Base-by-base conservation (phyloP, 148 eudicot genomes). In the Bassia scoparia region DNA sequence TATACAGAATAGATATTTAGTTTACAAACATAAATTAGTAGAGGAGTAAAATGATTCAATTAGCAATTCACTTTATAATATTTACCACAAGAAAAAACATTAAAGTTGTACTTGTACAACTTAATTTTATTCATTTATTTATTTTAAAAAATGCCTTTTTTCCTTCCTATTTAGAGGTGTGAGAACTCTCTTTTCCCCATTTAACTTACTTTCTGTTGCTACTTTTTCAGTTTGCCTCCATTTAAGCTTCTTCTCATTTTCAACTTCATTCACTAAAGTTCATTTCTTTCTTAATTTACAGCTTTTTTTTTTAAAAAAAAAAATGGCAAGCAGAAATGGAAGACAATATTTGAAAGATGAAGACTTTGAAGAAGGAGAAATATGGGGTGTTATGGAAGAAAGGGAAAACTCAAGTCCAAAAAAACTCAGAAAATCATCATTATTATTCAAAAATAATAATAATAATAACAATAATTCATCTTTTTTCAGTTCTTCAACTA, bases 331-430 rank as follows among this genome's bases (percentile, higher is more conserved):
- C 17, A 78, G 66, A 49, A 38, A 74, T 85, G 86, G 69, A 29
- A 83, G 77, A 54, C 70, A 77, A 56, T 60, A 72, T 80, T 26
- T 67, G 63, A 77, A 79, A 77, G 83, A 81, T 76, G 87, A 78
- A 83, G 97, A 91, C 18, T 80, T 87, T 80, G 80, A 86, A 29
- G 97, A 89, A 85, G 88, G 63, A 61, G 91, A 91, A 27, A 80
- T 89, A 3, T 89, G 97, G 97, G 81, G 76, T 63, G 35, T 76
- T 13, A 69, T 77, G 77, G 84, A 81, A 64, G 80, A 66, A 24
- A 79, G 41, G 41, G 70, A 66, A 48, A 76, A 65, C 43, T 71
- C 81, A 46, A 66, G 64, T 33, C 59, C 74, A 30, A 78, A 70
- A 53, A 31, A 68, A 55, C 49, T 69, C 48, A 81, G 72, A 54